Conservation (phyloP, 2,329 filamentous ascomycete genomes). For the Trichoderma koningiopsis region DNA sequence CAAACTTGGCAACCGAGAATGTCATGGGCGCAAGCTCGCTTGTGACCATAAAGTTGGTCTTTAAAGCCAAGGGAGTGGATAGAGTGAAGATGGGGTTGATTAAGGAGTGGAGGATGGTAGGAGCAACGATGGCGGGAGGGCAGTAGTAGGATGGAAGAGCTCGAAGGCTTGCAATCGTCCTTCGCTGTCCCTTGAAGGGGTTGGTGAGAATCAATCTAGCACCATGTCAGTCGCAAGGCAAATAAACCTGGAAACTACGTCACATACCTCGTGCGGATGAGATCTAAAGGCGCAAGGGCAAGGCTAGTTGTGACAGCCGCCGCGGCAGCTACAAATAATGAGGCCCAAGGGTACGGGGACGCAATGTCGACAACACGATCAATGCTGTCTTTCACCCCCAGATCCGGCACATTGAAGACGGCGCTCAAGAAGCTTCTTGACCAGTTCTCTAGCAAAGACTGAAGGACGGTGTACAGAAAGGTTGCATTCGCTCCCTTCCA, state of each 20-base stretch:
- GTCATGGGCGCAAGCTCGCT: conserved; percentile 76
- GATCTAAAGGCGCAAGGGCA: conserved; percentile 82
- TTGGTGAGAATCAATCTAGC: conserved; percentile 79
- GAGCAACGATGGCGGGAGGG: conserved; percentile 69
- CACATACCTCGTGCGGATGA: conserved; percentile 71
- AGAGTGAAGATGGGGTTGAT: conserved; percentile 81
- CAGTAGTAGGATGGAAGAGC: conserved; percentile 77
- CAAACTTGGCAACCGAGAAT: conserved; percentile 81
- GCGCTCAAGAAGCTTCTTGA: conserved; percentile 88
- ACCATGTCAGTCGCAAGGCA: conserved; percentile 35
- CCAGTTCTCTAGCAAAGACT: conserved; percentile 89
- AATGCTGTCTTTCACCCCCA: conserved; percentile 73
- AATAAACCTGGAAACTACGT: background rate
- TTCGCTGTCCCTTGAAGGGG: conserved; percentile 71
- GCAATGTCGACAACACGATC: conserved; percentile 74
- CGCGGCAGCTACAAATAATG: conserved; percentile 69
- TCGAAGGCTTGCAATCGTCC: conserved; percentile 76
- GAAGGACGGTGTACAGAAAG: conserved; percentile 85
- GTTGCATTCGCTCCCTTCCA: conserved; percentile 95
- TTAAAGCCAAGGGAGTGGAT: conserved; percentile 81
- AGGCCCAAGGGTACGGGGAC: conserved; percentile 79
- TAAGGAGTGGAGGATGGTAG: conserved; percentile 84
- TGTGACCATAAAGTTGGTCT: conserved; percentile 82
- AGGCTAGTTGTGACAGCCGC: conserved; percentile 74
- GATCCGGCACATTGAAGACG: conserved; percentile 84